phyloP scores from a whole-genome alignment of 306 rosid genomes.

The Echinosophora koreensis region DNA sequence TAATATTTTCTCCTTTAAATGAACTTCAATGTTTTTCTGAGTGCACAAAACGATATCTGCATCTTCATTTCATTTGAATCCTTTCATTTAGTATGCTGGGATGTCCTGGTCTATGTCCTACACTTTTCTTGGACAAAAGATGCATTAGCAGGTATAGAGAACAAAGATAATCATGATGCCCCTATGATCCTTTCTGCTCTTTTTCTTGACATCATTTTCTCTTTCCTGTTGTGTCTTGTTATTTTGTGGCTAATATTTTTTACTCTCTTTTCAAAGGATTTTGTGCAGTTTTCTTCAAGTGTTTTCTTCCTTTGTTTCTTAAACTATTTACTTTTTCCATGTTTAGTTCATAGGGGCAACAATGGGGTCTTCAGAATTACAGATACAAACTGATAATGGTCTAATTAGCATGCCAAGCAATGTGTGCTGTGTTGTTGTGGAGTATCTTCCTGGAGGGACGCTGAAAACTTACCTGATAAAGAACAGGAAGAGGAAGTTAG shows the following conservation, averaged over 20 bases:
- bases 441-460: constrained; percentile 91
- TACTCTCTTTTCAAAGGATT: not conserved
- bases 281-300: constrained; percentile 34
- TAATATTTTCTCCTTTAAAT: constrained; percentile 31
- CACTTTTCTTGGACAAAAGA: constrained; percentile 30
- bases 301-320: not conserved
- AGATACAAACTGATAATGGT: constrained; percentile 89
- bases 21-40: constrained; percentile 24
- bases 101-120: not conserved
- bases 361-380: constrained; percentile 92
- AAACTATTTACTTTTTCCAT: constrained; percentile 35
- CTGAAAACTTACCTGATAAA: constrained; percentile 87
- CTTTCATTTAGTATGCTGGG: constrained; percentile 20
- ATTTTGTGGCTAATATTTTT: not conserved
- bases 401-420: constrained; percentile 91
- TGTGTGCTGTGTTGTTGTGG: constrained; percentile 94
- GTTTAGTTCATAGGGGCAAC: constrained; percentile 94
- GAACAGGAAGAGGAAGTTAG: constrained; percentile 92
- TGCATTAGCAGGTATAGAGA: constrained; percentile 6
- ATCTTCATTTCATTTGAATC: constrained; percentile 14
- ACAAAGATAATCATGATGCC: constrained; percentile 22
- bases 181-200: not conserved
- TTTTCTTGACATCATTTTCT: constrained; percentile 28
- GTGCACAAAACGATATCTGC: not conserved
- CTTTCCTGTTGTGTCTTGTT: constrained; percentile 35